Evolutionary conservation across 1,284 basidiomycete species (phyloP), one percentile per base, ranked within the genome.

Genomic region (Trichosporon asahii): DNA sequence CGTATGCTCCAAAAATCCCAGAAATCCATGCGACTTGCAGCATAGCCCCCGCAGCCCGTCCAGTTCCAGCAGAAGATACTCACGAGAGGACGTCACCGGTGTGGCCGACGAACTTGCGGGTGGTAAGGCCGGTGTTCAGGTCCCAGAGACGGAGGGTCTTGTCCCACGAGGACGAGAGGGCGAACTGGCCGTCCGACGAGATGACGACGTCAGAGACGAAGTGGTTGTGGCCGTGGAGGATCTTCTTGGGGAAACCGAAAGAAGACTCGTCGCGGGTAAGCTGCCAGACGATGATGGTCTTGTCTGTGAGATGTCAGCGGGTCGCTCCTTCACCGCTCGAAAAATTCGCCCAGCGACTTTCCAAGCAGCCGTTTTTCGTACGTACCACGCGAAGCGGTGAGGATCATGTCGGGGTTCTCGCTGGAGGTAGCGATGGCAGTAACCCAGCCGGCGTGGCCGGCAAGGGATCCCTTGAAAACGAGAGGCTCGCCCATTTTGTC

Each of bases 91-190:
- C 97, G 83, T 99, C 97, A 77, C 93, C 93, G 76, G 90, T 96
- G 89, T 99, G 97, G 79, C 97, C 97, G 79, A 99, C 93, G 83
- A 99, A 99, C 82, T 94, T 92, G 81, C 93, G 91, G 77, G 95
- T 97, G 74, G 95, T 98, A 76, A 88, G 85, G 74, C 95, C 95
- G 66, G 91, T 95, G 89, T 96, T 97, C 72, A 98, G 89, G 85
- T 98, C 97, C 97, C 97, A 99, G 74, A 99, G 90, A 83, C 97
- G 93, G 80, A 99, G 92, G 68, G 97, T 98, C 88, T 99, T 96
- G 88, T 99, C 97, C 97, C 97, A 99, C 66, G 96, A 99, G 65
- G 97, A 92, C 73, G 97, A 99, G 74, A 99, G 92, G 68, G 97
- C 97, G 85, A 99, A 99, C 87, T 99, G 96, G 83, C 96, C 96